phyloP scores from a whole-genome alignment of 495 filamentous ascomycete species.

The Tricharina praecox region DNA sequence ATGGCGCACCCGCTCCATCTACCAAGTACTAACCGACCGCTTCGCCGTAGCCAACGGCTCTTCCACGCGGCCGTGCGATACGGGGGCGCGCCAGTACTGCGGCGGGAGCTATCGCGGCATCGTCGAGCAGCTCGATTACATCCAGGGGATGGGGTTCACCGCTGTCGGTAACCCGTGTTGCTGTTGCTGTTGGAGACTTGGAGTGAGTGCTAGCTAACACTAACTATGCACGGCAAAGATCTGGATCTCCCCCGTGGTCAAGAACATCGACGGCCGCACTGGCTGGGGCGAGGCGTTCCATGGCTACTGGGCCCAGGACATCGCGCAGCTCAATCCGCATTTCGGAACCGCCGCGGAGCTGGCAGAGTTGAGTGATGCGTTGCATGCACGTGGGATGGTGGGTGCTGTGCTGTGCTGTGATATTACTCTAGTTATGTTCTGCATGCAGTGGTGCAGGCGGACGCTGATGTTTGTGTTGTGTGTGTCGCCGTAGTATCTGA shows the following conservation, averaged over 20 bases:
- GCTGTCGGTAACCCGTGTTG: too few relatives aligned
- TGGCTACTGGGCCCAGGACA: slow-evolving; percentile 58
- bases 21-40: slow-evolving; percentile 59
- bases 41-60: slow-evolving; percentile 54
- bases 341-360: slow-evolving; percentile 50
- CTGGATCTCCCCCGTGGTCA: slow-evolving; percentile 64
- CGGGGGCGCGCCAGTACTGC: slow-evolving; percentile 42
- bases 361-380: slow-evolving; percentile 37
- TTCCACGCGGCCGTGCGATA: slow-evolving; percentile 38
- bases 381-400: slow-evolving; percentile 47
- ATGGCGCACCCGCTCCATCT: slow-evolving; percentile 52
- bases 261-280: slow-evolving; percentile 38
- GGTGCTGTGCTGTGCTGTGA: too few relatives aligned
- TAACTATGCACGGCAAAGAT: slow-evolving; percentile 27
- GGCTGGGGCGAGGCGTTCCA: slow-evolving; percentile 45
- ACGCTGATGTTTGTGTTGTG: too few relatives aligned
- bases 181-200: too few relatives aligned
- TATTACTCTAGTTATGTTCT: too few relatives aligned
- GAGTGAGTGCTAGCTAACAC: not conserved
- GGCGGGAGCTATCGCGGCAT: slow-evolving; percentile 60
- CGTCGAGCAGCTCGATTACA: slow-evolving; percentile 49
- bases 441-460: too few relatives aligned
- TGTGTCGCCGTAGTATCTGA: slow-evolving; percentile 46
- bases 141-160: slow-evolving; percentile 66
- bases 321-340: slow-evolving; percentile 44